Evolutionary conservation across 2,329 filamentous ascomycete genomes (phyloP).

Genomic region (Ceratocystis ficicola): DNA sequence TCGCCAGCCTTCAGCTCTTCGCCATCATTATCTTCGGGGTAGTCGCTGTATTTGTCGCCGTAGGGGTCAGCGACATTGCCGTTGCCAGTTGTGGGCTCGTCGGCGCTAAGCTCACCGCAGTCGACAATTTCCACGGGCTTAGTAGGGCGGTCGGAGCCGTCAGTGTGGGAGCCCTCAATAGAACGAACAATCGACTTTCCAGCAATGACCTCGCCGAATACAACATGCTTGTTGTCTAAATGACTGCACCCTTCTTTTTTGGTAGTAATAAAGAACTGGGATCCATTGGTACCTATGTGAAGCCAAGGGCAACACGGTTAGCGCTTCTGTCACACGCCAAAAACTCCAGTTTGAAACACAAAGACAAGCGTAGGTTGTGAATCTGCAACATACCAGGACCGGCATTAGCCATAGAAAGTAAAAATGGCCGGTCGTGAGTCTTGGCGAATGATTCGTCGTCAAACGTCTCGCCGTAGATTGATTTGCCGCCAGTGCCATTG

Average conservation of each 20-base stretch:
- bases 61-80: slow-evolving; percentile 63
- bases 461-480: slow-evolving; percentile 95
- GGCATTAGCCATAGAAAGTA: slow-evolving; percentile 96
- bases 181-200: slow-evolving; percentile 85
- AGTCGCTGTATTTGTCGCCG: slow-evolving; percentile 91
- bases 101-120: slow-evolving; percentile 72
- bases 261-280: slow-evolving; percentile 96
- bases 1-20: slow-evolving; percentile 41
- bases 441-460: slow-evolving; percentile 89
- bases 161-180: slow-evolving; percentile 72
- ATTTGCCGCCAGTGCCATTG: slow-evolving; percentile 91
- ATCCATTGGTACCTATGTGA: slow-evolving; percentile 70
- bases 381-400: slow-evolving; percentile 55
- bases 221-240: slow-evolving; percentile 91
- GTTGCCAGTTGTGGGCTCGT: slow-evolving; percentile 53
- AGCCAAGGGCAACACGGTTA: slow-evolving; percentile 17
- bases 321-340: slow-evolving; percentile 6
- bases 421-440: slow-evolving; percentile 85
- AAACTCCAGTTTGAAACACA: background rate
- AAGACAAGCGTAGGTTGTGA: background rate
- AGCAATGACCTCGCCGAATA: slow-evolving; percentile 86
- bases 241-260: slow-evolving; percentile 67
- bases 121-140: slow-evolving; percentile 63
- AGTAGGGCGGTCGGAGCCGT: slow-evolving; percentile 62
- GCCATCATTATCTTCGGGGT: slow-evolving; percentile 66